Percentiles rank a stretch among this genome's conserved stretches.
phyloP scores from a whole-genome alignment of 2,329 filamentous ascomycete genomes.

The Aspergillus sp. region DNA sequence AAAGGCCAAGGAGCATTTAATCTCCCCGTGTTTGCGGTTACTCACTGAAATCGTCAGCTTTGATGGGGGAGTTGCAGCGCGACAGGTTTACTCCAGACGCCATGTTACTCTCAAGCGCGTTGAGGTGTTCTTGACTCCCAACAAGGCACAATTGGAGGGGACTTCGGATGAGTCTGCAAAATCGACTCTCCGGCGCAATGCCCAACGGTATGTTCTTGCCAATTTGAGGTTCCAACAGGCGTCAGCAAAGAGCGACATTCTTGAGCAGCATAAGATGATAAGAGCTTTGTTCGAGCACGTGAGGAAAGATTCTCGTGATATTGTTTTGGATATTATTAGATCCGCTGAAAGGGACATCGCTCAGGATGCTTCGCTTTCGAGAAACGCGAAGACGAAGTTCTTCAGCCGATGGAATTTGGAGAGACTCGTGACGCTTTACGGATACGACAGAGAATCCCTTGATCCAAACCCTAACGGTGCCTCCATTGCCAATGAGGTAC shows the following conservation, averaged over 20 bases:
- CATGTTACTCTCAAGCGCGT: conserved; percentile 73
- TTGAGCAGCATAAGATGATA: conserved; percentile 64
- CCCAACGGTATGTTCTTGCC: conserved; percentile 70
- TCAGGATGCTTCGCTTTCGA: conserved; percentile 63
- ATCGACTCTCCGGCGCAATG: conserved; percentile 74
- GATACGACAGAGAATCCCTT: conserved; percentile 41
- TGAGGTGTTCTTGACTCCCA: conserved; percentile 70
- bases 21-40: conserved; percentile 78
- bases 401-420: conserved; percentile 67
- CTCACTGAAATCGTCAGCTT: conserved; percentile 78
- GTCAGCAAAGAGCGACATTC: conserved; percentile 70
- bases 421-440: conserved; percentile 64
- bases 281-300: conserved; percentile 67
- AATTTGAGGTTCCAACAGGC: conserved; percentile 70
- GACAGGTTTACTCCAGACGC: conserved; percentile 66
- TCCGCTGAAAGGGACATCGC: conserved; percentile 63
- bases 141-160: conserved; percentile 45
- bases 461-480: conserved; percentile 37
- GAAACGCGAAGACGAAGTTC: conserved; percentile 64
- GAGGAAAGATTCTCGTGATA: conserved; percentile 64
- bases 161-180: conserved; percentile 57
- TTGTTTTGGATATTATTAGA: conserved; percentile 67
- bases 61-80: conserved; percentile 74
- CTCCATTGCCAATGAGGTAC: conserved; percentile 59
- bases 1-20: conserved; percentile 76